Conservation (phyloP, 805 yeast genomes). For the Ogataea parapolymorpha region DNA sequence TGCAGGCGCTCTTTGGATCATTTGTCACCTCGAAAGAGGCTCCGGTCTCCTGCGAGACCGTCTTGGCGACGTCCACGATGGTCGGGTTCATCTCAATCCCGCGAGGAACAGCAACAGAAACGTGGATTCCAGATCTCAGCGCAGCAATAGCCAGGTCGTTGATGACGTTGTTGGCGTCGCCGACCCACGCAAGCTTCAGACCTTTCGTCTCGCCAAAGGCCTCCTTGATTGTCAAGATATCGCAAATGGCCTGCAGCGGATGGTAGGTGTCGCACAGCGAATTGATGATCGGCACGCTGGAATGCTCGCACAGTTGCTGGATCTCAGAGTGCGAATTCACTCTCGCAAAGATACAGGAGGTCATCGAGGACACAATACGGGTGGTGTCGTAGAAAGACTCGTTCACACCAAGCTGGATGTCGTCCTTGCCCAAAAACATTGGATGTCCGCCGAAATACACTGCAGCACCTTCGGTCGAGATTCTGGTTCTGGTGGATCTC, state of each 20-base stretch:
- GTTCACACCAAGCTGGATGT: conserved; percentile 93
- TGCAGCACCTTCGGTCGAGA: conserved; percentile 93
- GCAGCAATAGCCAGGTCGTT: conserved; percentile 91
- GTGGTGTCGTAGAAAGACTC: conserved; percentile 89
- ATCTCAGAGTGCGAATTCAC: conserved; percentile 85
- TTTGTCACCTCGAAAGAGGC: conserved; percentile 57
- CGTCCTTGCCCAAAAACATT: conserved; percentile 94
- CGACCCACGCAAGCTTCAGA: conserved; percentile 89
- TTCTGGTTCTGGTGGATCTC: conserved; percentile 92
- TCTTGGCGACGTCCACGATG: conserved; percentile 52
- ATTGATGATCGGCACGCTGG: conserved; percentile 88
- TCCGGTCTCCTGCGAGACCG: conserved; percentile 49
- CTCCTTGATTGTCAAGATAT: conserved; percentile 82
- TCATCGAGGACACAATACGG: conserved; percentile 89
- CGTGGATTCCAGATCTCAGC: conserved; percentile 76
- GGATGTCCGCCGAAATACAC: conserved; percentile 93
- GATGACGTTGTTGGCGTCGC: conserved; percentile 94
- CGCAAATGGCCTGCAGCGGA: conserved; percentile 94
- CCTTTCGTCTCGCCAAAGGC: conserved; percentile 53
- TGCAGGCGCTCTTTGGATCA: conserved; percentile 73
- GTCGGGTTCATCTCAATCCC: conserved; percentile 59
- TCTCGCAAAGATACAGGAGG: conserved; percentile 95
- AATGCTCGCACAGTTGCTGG: conserved; percentile 68
- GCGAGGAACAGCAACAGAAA: conserved; percentile 80
- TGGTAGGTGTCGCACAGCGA: conserved; percentile 91